Base-by-base conservation (phyloP, 495 filamentous ascomycete species). In the Polyplosphaeria fusca region DNA sequence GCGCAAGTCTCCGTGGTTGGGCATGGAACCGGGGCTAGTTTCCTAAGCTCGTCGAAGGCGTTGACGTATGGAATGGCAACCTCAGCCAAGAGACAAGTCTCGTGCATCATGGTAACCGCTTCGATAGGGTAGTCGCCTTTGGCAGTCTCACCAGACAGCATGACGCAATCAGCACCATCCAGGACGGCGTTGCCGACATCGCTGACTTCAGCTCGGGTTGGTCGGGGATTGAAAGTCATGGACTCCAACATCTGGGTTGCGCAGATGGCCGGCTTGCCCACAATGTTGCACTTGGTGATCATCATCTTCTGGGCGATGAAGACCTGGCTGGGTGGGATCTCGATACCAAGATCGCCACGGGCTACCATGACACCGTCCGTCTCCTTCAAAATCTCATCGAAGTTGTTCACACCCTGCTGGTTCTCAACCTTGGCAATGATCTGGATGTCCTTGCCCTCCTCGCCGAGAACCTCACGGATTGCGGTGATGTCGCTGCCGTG, bases 371-470 rank as follows among this genome's bases (percentile, higher is more conserved):
- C 90, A 80, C 94, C 93, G 72, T 98, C 93, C 19, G 93, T 97
- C 78, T 91, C 88, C 70, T 85, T 82, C 38, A 98, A 83, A 67
- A 98, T 97, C 77, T 96, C 93, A 60, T 90, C 86, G 71, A 98
- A 97, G 82, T 98, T 98, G 86, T 97, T 96, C 57, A 89, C 84
- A 71, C 93, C 93, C 75, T 98, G 93, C 74, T 95, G 88, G 78
- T 98, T 98, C 80, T 98, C 93, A 65, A 98, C 95, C 84, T 98
- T 98, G 78, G 93, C 90, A 73, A 98, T 95, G 74, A 98, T 96
- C 81, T 98, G 94, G 67, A 98, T 96, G 65, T 94, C 87, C 72
- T 86, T 86, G 61, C 93, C 93, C n/a, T 91, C 89, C 66, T 88
- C 80, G 42, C 93, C 93, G 30, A 98, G 83, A 28, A 96, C 85